Base-by-base conservation (phyloP, 306 rosid species). In the Psophocarpus tetragonolobus region DNA sequence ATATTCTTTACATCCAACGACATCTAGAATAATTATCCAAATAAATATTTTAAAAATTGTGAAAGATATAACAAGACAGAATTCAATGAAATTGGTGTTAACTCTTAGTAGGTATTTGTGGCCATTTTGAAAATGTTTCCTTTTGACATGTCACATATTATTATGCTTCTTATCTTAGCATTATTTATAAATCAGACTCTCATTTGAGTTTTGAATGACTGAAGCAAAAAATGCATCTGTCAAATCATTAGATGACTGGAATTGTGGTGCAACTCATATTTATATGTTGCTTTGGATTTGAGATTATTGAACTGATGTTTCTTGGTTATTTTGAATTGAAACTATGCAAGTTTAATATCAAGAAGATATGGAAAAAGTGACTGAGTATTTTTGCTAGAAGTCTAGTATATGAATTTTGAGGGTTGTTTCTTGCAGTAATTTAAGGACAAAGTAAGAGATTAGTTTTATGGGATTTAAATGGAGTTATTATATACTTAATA, bases 21-120 rank as follows among this genome's bases (percentile, higher is more conserved):
- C 78, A 48, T 72, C 44, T 73, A 30, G 20, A 60, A 60, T 67
- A 30, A 17, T 21, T 65, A 71, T 71, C 33, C 15, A 75, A 48
- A 6, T 66, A 44, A 12, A 9, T 29, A 26, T 58, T 77, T 41
- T 18, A 41, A 18, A 48, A 8, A 30, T 30, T 42, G 45, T 67
- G 7, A 29, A 68, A 58, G 67, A 48, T 20, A 21, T 27, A 21
- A 54, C 65, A 30, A 58, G 23, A 39, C 15, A 21, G 23, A 68
- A 68, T 83, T 26, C 68, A 13, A 18, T 62, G 44, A 65, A 68
- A 68, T 53, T 2, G n/a, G 41, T 42, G 23, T 64, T 54, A 74
- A 77, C 65, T 33, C 64, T 33, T 71, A 30, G 17, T 27, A 27
- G 48, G 45, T 69, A 48, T 51, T 15, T 27, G 1, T 48, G 35